Evolutionary conservation across 129 eudicot genomes (phyloP).

Genomic region (Flaveria brownii): DNA sequence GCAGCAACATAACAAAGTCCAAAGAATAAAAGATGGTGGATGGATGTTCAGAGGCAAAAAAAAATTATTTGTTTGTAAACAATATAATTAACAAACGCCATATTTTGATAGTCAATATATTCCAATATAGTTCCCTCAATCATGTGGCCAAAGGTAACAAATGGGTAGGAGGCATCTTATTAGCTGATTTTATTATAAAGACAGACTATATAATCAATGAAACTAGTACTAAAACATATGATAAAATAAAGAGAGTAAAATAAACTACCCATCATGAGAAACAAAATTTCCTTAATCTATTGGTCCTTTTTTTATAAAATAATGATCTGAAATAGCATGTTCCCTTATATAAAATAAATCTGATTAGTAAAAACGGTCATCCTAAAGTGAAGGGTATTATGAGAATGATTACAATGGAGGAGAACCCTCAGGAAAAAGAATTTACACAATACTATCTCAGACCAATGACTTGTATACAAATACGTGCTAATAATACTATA

Average conservation of each 20-base stretch:
- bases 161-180: background rate
- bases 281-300: background rate
- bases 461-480: too few relatives aligned
- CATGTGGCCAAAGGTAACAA: constrained; percentile 12
- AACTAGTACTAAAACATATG: background rate
- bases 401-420: too few relatives aligned
- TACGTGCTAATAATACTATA: too few relatives aligned
- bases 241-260: constrained; percentile 1
- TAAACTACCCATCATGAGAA: background rate
- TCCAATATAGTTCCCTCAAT: background rate
- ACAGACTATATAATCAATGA: background rate
- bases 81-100: background rate
- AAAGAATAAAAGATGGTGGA: background rate
- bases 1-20: constrained; percentile 3
- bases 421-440: too few relatives aligned
- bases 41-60: constrained; percentile 5
- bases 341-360: background rate
- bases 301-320: constrained; percentile 16
- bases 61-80: constrained; percentile 9
- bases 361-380: background rate
- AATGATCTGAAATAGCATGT: constrained; percentile 26
- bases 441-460: too few relatives aligned
- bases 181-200: background rate
- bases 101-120: background rate
- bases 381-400: background rate